Conservation (phyloP, 768 basidiomycete species). For the Cystobasidium ongulense region DNA sequence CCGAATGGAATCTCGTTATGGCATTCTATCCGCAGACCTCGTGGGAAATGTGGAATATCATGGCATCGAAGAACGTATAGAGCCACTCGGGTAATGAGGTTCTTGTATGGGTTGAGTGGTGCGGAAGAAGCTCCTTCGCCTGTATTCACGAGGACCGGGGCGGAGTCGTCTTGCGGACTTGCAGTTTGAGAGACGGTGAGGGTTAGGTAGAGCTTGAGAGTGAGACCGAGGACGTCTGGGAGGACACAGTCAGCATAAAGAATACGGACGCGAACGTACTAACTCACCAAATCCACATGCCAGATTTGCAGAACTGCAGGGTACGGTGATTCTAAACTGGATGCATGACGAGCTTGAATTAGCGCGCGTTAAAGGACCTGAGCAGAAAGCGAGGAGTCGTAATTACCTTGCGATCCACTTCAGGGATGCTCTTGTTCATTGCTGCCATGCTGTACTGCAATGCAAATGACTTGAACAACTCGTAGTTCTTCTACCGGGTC, state of each 20-base stretch:
- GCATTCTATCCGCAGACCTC: conserved; percentile 63
- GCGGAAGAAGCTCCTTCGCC: conserved; percentile 88
- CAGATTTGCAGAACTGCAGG: conserved; percentile 25
- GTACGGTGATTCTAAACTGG: conserved; percentile 26
- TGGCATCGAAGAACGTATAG: conserved; percentile 96
- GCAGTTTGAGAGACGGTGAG: conserved; percentile 56
- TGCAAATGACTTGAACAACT: not conserved
- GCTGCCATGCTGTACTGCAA: not conserved
- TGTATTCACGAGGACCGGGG: conserved; percentile 63
- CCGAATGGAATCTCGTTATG: conserved; percentile 96
- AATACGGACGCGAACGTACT: not conserved
- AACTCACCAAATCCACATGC: conserved; percentile 27
- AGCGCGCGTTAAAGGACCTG: not conserved
- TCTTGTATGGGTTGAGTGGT: conserved; percentile 89
- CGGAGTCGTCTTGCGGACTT: conserved; percentile 43
- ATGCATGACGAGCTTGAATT: not conserved
- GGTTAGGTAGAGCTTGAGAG: conserved; percentile 74
- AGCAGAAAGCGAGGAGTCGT: not conserved
- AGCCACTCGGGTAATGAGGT: conserved; percentile 91
- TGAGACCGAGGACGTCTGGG: conserved; percentile 88
- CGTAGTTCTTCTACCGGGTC: not conserved
- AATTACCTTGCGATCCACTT: conserved; percentile 16
- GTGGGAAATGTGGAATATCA: conserved; percentile 56
- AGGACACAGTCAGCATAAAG: not conserved
- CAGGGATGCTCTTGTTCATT: not conserved